Evolutionary conservation across 208 protist species (phyloP), one percentile per base, ranked within the genome.

Genomic region (Leishmania major): DNA sequence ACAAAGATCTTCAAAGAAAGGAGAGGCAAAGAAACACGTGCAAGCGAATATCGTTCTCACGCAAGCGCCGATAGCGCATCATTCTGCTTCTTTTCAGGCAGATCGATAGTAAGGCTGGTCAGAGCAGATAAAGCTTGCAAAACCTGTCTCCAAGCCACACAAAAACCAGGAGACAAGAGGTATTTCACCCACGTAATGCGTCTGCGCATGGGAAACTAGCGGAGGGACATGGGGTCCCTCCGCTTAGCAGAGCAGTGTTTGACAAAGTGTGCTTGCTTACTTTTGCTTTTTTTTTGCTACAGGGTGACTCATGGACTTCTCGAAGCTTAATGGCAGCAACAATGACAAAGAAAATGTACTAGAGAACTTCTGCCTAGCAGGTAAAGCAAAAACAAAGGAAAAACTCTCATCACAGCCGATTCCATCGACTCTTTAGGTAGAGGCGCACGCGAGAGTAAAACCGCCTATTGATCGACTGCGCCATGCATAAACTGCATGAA

Each of bases 401-500:
- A 77, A 74, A 57, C 70, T 74, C n/a, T 55, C 28, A 55, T 74
- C 70, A 3, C 3, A 55, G 3, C n/a, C 45, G 25, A 74, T 53
- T 17, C 35, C 35, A 74, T 31, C 43, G 28, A 69, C 62, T 69
- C 28, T 51, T 55, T 51, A 19, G 11, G 70, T 53, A 3, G 45
- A 74, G 40, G 17, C 73, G 51, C 51, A 62, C 17, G n/a, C 19
- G 25, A 25, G 45, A 74, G n/a, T 35, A 31, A 51, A 10, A 5
- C 17, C 51, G 13, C n/a, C 51, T 71, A 83, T 59, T 78, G 71
- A 28, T 45, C 22, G 17, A 22, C 67, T 6, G 55, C 77, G 0
- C 53, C 69, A 19, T 80, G 83, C 60, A 86, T 77, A 71, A 87
- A 87, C 51, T 87, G 78, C 1, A 60, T 74, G 35, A 84, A 87